Conservation (phyloP, 23 red algal species). For the Agarophyton chilense region DNA sequence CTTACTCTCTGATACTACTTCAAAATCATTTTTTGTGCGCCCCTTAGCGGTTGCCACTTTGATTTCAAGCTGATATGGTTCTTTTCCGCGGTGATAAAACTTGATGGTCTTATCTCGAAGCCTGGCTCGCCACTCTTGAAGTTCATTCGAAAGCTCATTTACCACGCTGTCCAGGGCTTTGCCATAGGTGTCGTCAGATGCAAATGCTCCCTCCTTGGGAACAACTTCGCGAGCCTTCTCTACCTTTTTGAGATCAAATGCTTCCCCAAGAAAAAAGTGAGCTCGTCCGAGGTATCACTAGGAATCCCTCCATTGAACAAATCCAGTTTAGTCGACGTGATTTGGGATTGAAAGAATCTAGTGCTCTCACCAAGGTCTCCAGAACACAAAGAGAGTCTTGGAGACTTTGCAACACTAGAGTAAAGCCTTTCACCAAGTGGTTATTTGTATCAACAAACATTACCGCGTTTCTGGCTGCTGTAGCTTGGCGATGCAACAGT, state of each 20-base stretch:
- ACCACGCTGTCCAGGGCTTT: conserved; percentile 62
- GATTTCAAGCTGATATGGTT: conserved; percentile 94
- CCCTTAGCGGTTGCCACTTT: conserved; percentile 14
- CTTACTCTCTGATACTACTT: conserved; percentile 91
- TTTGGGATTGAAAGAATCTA: conserved; percentile 36
- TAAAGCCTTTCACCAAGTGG: conserved; percentile 80
- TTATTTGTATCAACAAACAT: conserved; percentile 99
- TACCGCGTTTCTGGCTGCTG: conserved; percentile 62
- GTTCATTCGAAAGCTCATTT: conserved; percentile 32
- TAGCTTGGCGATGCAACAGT: conserved; percentile 72
- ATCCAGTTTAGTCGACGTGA: conserved; percentile 74
- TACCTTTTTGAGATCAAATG: conserved; percentile 71
- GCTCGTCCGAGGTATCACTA: conserved; percentile 23
- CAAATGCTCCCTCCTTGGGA: conserved; percentile 48
- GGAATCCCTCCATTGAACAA: conserved; percentile 46
- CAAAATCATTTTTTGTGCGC: conserved; percentile 62
- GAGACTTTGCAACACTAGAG: conserved; percentile 62
- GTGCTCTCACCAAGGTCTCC: conserved; percentile 23
- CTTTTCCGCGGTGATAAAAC: conserved; percentile 91
- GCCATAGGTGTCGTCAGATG: conserved; percentile 38
- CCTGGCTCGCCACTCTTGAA: conserved; percentile 48
- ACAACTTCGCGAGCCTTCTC: conserved; percentile 55
- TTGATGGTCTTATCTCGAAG: conserved; percentile 63
- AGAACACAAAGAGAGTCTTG: conserved; percentile 64
- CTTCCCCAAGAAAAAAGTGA: conserved; percentile 60